Percentiles rank a stretch among this genome's conserved stretches.
Evolutionary conservation across 2,329 filamentous ascomycete species (phyloP).

Genomic region (Bimuria novae-zelandiae): DNA sequence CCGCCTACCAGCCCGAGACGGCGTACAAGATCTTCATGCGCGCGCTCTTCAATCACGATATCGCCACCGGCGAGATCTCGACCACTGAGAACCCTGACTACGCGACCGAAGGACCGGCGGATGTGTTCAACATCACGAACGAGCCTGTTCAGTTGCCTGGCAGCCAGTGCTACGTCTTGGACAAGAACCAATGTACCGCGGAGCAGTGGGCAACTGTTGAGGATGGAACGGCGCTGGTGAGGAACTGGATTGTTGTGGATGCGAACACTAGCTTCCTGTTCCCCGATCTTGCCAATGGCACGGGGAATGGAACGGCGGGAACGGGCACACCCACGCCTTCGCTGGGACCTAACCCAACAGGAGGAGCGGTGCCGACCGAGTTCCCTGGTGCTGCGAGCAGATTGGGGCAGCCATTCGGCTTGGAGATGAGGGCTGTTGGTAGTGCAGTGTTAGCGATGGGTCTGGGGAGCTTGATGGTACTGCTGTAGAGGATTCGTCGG

Average conservation of each 20-base stretch:
- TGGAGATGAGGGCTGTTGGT: conserved; percentile 9
- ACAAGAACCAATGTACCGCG: conserved; percentile 32
- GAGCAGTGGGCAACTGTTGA: conserved; percentile 41
- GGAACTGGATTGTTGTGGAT: conserved; percentile 43
- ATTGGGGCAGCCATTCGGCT: neutral
- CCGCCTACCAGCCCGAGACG: conserved; percentile 54
- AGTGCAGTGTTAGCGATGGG: conserved; percentile 13
- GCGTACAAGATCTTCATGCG: conserved; percentile 59
- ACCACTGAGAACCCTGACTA: conserved; percentile 49
- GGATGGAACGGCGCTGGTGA: conserved; percentile 35
- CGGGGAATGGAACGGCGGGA: conserved; percentile 15
- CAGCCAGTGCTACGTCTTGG: conserved; percentile 42
- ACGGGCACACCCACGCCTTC: conserved; percentile 17
- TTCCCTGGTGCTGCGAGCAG: conserved; percentile 15
- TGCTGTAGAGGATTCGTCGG: conserved; percentile 9
- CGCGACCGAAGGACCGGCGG: conserved; percentile 38
- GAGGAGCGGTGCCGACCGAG: neutral
- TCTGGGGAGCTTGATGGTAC: conserved; percentile 16
- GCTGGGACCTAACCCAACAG: conserved; percentile 6
- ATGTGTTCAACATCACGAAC: conserved; percentile 53
- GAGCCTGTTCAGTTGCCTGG: conserved; percentile 46
- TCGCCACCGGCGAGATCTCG: conserved; percentile 58
- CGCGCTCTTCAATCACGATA: conserved; percentile 56
- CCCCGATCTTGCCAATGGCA: conserved; percentile 27
- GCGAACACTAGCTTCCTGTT: conserved; percentile 38